These are phyloP conservation scores for Alectoria sarmentosa DNA, from an alignment of 495 filamentous ascomycete genomes.

Conservation along the genomic window DNA sequence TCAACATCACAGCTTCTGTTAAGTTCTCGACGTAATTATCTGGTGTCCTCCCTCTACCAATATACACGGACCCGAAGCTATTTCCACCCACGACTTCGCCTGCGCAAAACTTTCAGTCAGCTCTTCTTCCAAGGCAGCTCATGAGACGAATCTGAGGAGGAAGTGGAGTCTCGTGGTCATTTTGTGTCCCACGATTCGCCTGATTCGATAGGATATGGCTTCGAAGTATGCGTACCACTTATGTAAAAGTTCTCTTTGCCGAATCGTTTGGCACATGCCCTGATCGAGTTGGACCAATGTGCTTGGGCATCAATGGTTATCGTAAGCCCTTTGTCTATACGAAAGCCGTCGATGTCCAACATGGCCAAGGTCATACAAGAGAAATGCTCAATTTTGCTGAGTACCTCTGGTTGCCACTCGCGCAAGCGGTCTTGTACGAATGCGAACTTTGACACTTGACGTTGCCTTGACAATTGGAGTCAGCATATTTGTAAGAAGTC, in stretches of 20 bases:
- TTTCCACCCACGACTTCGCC: slow-evolving; percentile 62
- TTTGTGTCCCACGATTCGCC: no score
- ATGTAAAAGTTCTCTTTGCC: slow-evolving; percentile 60
- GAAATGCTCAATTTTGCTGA: slow-evolving; percentile 52
- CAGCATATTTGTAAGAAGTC: no score
- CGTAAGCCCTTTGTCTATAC: slow-evolving; percentile 63
- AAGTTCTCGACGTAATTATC: slow-evolving; percentile 41
- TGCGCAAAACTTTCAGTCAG: no score
- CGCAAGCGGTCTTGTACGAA: slow-evolving; percentile 69
- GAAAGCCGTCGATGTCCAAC: slow-evolving; percentile 64
- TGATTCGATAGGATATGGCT: no score
- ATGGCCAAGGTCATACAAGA: slow-evolving; percentile 58
- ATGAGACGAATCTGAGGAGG: no score
- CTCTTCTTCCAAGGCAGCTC: no score
- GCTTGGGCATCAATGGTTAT: slow-evolving; percentile 58
- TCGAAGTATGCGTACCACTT: no score
- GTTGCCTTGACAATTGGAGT: slow-evolving; percentile 31
- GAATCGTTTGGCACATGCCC: slow-evolving; percentile 48
- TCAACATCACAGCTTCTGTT: slow-evolving; percentile 42
- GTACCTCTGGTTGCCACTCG: slow-evolving; percentile 59
- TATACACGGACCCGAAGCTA: slow-evolving; percentile 55
- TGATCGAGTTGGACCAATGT: slow-evolving; percentile 45
- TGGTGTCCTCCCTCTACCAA: slow-evolving; percentile 58
- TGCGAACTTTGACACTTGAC: slow-evolving; percentile 65
- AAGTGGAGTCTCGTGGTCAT: no score